These are phyloP conservation scores for Penicillium coprophilum DNA, from an alignment of 495 filamentous ascomycete genomes.

Conservation along the genomic window DNA sequence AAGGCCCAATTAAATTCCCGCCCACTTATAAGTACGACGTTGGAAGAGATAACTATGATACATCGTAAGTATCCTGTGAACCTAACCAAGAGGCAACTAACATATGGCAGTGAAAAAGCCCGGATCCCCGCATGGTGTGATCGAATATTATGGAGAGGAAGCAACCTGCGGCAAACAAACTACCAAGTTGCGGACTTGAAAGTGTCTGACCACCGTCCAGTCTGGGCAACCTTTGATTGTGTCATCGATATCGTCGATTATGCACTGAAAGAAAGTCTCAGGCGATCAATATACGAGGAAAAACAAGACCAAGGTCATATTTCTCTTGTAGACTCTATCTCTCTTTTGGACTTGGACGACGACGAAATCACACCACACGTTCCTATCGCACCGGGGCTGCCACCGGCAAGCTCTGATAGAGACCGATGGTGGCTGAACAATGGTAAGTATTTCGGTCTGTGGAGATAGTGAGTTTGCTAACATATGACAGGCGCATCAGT, in stretches of 20 bases:
- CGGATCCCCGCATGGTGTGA: conserved; percentile 98
- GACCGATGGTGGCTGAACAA: conserved; percentile 96
- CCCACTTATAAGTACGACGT: conserved; percentile 97
- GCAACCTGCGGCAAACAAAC: conserved; percentile 73
- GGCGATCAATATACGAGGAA: conserved; percentile 67
- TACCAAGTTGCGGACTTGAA: conserved; percentile 76
- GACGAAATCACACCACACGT: conserved; percentile 74
- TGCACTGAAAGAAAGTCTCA: conserved; percentile 64
- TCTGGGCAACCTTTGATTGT: conserved; percentile 86
- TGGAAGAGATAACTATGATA: conserved; percentile 85
- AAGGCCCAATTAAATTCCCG: conserved; percentile 77
- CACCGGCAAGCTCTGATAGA: conserved; percentile 84
- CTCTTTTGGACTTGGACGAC: conserved; percentile 62
- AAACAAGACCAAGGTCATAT: conserved; percentile 59
- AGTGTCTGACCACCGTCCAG: conserved; percentile 93
- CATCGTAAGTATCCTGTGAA: conserved; percentile 60
- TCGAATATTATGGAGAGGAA: conserved; percentile 82
- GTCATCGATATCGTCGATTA: conserved; percentile 78
- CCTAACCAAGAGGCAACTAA: neutral
- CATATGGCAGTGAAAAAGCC: conserved; percentile 69
- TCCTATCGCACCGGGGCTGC: conserved; percentile 74
- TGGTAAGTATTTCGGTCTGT: conserved; percentile 39
- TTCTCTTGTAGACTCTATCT: conserved; percentile 32
- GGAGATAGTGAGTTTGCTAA: conserved; percentile 16
- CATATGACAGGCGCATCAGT: conserved; percentile 61